Base-by-base conservation (phyloP, 2,329 filamentous ascomycete genomes). In the Whalleya microplaca region DNA sequence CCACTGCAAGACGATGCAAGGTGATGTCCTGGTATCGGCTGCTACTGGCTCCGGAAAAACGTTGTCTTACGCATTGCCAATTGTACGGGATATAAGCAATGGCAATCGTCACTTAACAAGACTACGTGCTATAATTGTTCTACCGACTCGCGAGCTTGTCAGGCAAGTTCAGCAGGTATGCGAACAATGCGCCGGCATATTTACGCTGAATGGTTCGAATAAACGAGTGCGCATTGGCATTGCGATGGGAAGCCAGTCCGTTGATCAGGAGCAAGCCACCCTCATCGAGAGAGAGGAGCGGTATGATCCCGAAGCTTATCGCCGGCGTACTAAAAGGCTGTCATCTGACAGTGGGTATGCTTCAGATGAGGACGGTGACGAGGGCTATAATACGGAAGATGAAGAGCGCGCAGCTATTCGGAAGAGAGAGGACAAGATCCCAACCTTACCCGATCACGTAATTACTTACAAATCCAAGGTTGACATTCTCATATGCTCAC, bases 11-110 rank as follows among this genome's bases (percentile, higher is more conserved):
- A 77, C 83, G 37, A 81, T 86, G 37, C 76, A 83, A 1, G 90
- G 91, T 4, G 95, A 99, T 71, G 75, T 99, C 3, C 88, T 96
- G 44, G 88, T 99, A 2, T 95, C 92, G 7, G 95, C 96, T 0
- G 90, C 94, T 1, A 99, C 95, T 0, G 95, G 95, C 8, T 98
- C 95, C 0, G 95, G 95, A 54, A 99, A 99, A 72, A 99, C 95
- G 0, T 74, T 99, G 16, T 90, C 94, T 0, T 99, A 99, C 68
- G 85, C 94, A 0, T 77, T 99, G 2, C 95, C 95, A 0, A 86
- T 99, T 56, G 83, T 96, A 3, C 85, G 92, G 45, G 87, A 89
- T 48, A 78, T 99, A 47, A 87, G 88, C 63, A 79, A 83, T 29
- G 82, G 83, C 14, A 70, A 64, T 44, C 64, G 76, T 77, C 20